These are phyloP conservation scores for Acmispon strigosus DNA, from an alignment of 306 rosid genomes.

Conservation along the genomic window DNA sequence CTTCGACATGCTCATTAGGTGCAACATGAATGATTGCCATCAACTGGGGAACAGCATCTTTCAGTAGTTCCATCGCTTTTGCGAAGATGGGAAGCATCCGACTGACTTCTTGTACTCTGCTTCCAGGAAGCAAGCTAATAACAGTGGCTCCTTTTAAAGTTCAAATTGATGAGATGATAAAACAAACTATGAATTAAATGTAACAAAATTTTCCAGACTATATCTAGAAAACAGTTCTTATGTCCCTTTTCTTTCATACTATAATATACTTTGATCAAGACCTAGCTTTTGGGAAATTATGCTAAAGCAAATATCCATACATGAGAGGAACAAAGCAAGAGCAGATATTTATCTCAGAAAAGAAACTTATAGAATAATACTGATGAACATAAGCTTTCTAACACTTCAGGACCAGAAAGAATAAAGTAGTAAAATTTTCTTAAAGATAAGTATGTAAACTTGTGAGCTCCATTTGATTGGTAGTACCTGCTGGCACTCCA, in stretches of 20 bases:
- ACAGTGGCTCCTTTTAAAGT: constrained; percentile 60
- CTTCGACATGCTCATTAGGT: constrained; percentile 61
- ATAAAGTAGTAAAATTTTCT: neutral
- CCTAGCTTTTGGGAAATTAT: neutral
- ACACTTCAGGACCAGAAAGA: neutral
- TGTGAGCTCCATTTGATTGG: neutral
- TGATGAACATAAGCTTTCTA: neutral
- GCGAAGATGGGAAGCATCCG: constrained; percentile 74
- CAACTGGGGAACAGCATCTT: constrained; percentile 44
- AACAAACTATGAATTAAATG: constrained; percentile 6
- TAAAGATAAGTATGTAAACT: neutral
- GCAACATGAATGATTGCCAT: constrained; percentile 68
- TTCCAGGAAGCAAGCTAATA: constrained; percentile 94
- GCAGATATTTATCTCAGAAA: neutral
- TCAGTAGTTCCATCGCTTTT: constrained; percentile 48
- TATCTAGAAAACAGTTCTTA: neutral
- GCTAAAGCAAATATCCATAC: neutral
- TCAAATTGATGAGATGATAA: constrained; percentile 16
- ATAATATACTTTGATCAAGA: neutral
- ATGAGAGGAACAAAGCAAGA: neutral
- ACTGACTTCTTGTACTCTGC: constrained; percentile 85
- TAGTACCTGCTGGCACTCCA: constrained; percentile 58
- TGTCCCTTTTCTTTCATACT: neutral
- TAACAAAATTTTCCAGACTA: neutral
- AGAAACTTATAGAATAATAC: neutral